Evolutionary conservation across 2,329 filamentous ascomycete species (phyloP), one percentile per base, ranked within the genome.

Genomic region (Colletotrichum aenigma): DNA sequence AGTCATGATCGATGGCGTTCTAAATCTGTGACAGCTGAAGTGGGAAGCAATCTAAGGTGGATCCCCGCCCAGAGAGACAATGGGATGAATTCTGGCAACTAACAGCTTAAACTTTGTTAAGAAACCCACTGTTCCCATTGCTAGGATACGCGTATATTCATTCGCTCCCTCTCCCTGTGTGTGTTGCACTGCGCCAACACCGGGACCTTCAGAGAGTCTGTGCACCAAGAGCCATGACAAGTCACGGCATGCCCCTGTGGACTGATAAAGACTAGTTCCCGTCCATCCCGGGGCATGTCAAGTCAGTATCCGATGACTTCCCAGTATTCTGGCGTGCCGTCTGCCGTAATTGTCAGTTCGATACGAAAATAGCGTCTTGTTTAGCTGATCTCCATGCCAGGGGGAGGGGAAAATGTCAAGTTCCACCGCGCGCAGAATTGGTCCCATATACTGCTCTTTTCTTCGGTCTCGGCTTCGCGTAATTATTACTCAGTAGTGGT

Each of bases 321-420:
- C 1, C 10, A 12, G 6, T 18, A 48, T 48, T 13, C 0, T 4
- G n/a, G n/a, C 43, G 10, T 48, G 43, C 43, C 43, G 0, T 0
- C 5, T 48, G 0, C 43, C 43, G 43, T 18, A 18, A 0, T 10
- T 18, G 4, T 10, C 36, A 18, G 36, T 43, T 0, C 16, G 36
- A 43, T 3, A 18, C 18, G 0, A 0, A 18, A 0, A 38, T 16
- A 1, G 1, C 36, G 38, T 4, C 18, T 12, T 43, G 5, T 1
- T 48, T 0, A 21, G 43, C 43, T n/a, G 10, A 21, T 48, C n/a
- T 21, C n/a, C n/a, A 48, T 21, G 1, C 10, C 38, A 7, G 38
- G 38, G 38, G 3, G 3, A 48, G 10, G 38, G 38, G 0, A 21
- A 12, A 48, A 1, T 0, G 38, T 48, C 18, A 48, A 48, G 3